phyloP scores from a whole-genome alignment of 352 stramenopile species.

The Discostella stelligera region DNA sequence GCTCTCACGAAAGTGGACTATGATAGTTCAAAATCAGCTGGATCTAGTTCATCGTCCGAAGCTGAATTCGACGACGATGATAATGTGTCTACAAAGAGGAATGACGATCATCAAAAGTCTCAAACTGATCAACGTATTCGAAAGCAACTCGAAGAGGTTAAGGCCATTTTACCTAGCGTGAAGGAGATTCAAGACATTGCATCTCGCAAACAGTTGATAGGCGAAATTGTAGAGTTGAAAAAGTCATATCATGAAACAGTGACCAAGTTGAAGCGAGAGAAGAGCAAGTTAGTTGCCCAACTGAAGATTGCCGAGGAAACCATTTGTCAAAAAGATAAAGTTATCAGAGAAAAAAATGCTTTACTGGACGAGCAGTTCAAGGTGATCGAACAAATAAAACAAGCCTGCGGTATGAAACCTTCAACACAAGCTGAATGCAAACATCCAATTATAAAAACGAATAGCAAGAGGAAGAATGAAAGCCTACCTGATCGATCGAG shows the following conservation, averaged over 20 bases:
- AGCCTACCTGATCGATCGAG: neutral
- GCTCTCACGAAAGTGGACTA: slow-evolving; percentile 16
- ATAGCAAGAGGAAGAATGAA: slow-evolving; percentile 32
- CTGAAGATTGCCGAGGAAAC: slow-evolving; percentile 18
- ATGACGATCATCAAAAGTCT: slow-evolving; percentile 29
- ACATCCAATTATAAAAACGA: slow-evolving; percentile 7
- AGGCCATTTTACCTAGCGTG: slow-evolving; percentile 32
- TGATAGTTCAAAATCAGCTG: slow-evolving; percentile 12
- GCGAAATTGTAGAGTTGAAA: slow-evolving; percentile 41
- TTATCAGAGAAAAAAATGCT: slow-evolving; percentile 29
- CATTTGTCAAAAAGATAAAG: slow-evolving; percentile 38
- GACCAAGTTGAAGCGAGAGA: slow-evolving; percentile 37
- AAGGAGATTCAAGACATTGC: slow-evolving; percentile 40
- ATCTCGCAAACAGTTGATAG: slow-evolving; percentile 31
- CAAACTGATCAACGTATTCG: slow-evolving; percentile 38
- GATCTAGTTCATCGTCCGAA: slow-evolving; percentile 21
- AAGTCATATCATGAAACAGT: slow-evolving; percentile 19
- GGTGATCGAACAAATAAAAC: slow-evolving; percentile 25
- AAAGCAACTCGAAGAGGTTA: slow-evolving; percentile 42
- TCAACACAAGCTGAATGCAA: slow-evolving; percentile 1
- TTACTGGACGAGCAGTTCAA: slow-evolving; percentile 31
- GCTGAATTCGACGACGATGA: slow-evolving; percentile 37
- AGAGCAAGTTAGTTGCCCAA: slow-evolving; percentile 20
- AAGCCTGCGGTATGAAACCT: neutral
- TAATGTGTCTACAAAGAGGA: slow-evolving; percentile 10